These are phyloP conservation scores for Ceratocystis lukuohia DNA, from an alignment of 2,329 filamentous ascomycete species.

Conservation along the genomic window DNA sequence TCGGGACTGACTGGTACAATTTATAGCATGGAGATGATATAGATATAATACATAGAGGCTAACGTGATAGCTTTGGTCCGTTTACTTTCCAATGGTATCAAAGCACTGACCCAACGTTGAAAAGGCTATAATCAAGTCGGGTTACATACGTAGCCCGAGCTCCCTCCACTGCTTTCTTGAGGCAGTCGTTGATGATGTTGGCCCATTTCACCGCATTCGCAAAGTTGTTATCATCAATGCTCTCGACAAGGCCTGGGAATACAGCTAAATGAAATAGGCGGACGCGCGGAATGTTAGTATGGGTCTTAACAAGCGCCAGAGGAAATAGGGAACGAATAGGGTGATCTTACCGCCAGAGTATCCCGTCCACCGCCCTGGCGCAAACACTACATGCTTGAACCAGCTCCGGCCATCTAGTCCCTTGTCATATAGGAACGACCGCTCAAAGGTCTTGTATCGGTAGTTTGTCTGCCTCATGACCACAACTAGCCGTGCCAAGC, in stretches of 20 bases:
- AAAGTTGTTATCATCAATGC: conserved; percentile 47
- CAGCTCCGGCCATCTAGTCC: conserved; percentile 69
- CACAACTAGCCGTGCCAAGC: conserved; percentile 49
- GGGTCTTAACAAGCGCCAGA: neutral
- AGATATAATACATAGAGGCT: too few species aligned
- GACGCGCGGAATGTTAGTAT: conserved; percentile 19
- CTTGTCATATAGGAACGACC: conserved; percentile 59
- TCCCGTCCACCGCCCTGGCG: conserved; percentile 80
- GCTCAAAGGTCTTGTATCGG: conserved; percentile 74
- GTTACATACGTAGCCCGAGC: neutral
- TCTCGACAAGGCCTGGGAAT: conserved; percentile 49
- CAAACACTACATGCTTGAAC: conserved; percentile 95
- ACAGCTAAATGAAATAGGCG: conserved; percentile 32
- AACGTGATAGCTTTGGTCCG: too few species aligned
- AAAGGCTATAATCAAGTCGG: neutral
- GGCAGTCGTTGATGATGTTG: conserved; percentile 40
- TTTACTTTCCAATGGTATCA: too few species aligned
- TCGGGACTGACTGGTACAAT: too few species aligned
- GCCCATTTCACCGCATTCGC: conserved; percentile 46
- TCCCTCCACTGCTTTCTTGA: conserved; percentile 30
- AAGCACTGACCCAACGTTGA: neutral
- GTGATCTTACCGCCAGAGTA: conserved; percentile 57
- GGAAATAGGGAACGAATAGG: neutral
- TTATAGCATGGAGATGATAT: too few species aligned
- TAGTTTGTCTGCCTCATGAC: conserved; percentile 56